phyloP scores from a whole-genome alignment of 352 stramenopile genomes.

The Globisporangium abappressorium region DNA sequence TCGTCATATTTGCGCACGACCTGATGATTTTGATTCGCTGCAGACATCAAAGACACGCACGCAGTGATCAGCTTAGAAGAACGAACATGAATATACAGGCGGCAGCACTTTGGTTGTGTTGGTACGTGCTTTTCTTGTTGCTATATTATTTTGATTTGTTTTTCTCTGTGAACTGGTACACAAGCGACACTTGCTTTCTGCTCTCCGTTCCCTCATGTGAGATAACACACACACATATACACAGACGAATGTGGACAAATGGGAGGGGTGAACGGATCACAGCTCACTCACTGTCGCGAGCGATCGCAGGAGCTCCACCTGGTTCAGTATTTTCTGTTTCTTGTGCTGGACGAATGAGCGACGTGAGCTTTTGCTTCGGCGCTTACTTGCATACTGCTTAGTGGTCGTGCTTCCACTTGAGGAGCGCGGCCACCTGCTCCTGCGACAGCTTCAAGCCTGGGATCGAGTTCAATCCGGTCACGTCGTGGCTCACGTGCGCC shows the following conservation, averaged over 20 bases:
- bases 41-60: background rate
- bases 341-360: background rate
- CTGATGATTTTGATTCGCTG: background rate
- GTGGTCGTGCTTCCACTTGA: slow-evolving; percentile 90
- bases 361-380: background rate
- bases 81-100: background rate
- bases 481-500: slow-evolving; percentile 75
- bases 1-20: background rate
- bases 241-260: background rate
- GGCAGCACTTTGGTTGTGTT: background rate
- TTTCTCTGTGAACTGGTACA: background rate
- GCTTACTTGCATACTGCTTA: slow-evolving; percentile 29
- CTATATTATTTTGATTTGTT: slow-evolving; percentile 3
- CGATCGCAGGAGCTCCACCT: background rate
- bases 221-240: background rate
- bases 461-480: slow-evolving; percentile 67
- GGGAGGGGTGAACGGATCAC: background rate
- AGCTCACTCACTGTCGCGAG: background rate
- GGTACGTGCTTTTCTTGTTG: background rate
- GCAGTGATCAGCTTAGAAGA: background rate
- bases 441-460: slow-evolving; percentile 53
- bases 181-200: background rate
- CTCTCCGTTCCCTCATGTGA: background rate
- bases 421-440: slow-evolving; percentile 73
- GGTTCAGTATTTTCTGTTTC: background rate